Evolutionary conservation across 192 early-diverging fungal genomes (phyloP).

Genomic region (Linnemannia hyalina): DNA sequence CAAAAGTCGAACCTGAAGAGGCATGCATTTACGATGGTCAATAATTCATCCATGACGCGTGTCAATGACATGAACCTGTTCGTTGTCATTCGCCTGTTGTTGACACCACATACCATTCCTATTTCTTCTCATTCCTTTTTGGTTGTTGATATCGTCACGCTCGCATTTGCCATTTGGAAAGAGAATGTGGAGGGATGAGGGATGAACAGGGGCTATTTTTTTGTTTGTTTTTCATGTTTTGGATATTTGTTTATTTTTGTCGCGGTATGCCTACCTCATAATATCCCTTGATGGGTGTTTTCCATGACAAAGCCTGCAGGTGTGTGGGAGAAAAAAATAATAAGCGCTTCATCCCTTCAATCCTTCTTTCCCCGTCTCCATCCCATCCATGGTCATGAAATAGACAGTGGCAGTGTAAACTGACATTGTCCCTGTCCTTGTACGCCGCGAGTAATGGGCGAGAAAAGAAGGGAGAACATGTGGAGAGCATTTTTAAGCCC

Average conservation of each 20-base stretch:
- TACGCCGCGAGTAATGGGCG: background rate
- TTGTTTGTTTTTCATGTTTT: background rate
- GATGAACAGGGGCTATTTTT: background rate
- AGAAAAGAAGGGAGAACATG: background rate
- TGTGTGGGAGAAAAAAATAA: conserved; percentile 1
- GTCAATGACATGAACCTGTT: background rate
- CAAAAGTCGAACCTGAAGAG: background rate
- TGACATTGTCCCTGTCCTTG: background rate
- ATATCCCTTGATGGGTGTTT: background rate
- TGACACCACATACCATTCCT: background rate
- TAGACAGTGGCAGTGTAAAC: background rate
- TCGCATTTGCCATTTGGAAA: background rate
- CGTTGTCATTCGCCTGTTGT: background rate
- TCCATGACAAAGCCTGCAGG: conserved; percentile 10
- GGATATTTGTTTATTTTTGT: background rate
- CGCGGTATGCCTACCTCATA: background rate
- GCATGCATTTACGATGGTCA: background rate
- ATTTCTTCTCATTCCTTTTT: background rate
- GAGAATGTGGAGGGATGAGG: background rate
- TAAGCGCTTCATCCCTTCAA: background rate
- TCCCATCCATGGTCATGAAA: background rate
- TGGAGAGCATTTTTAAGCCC: background rate
- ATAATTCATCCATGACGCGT: conserved; percentile 11
- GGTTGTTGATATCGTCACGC: background rate
- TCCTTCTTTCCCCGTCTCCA: background rate